Conservation (phyloP, 306 rosid genomes). For the Gynostemma pentaphyllum region DNA sequence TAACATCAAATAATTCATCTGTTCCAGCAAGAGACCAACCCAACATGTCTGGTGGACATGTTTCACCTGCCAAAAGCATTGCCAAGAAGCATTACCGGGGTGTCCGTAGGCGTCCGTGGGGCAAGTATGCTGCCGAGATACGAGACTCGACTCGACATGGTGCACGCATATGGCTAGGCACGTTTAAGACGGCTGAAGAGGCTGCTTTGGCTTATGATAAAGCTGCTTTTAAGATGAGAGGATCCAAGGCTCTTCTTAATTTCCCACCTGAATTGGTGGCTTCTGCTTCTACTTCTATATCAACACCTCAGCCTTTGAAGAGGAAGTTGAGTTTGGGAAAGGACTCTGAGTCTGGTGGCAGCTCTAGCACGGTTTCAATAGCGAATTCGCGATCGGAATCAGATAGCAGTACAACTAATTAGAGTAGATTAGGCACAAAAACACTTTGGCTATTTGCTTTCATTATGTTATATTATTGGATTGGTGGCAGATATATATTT, state of each 20-base stretch:
- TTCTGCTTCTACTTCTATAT: background rate
- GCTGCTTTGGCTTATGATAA: constrained; percentile 85
- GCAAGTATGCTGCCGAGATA: constrained; percentile 86
- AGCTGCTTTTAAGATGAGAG: constrained; percentile 78
- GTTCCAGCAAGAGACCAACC: constrained; percentile 16
- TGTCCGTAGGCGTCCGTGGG: constrained; percentile 82
- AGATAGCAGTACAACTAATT: background rate
- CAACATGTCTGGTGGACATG: constrained; percentile 1
- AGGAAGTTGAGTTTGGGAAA: background rate
- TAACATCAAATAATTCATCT: constrained; percentile 9
- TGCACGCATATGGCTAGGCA: constrained; percentile 76
- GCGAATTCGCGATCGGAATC: constrained; percentile 5
- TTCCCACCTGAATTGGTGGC: constrained; percentile 54
- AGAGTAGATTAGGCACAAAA: background rate
- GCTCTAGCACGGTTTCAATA: background rate
- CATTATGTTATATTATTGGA: no score
- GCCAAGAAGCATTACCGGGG: constrained; percentile 80
- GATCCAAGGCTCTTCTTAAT: constrained; percentile 65
- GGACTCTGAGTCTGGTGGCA: background rate
- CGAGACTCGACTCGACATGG: constrained; percentile 68
- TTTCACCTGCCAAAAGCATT: constrained; percentile 24
- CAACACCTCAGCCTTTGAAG: constrained; percentile 4
- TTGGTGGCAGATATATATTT: no score
- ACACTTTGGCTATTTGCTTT: background rate
- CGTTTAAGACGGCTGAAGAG: constrained; percentile 75